Evolutionary conservation across 106 monocot species (phyloP), one percentile per base, ranked within the genome.

Genomic region (Triglochin maritima): DNA sequence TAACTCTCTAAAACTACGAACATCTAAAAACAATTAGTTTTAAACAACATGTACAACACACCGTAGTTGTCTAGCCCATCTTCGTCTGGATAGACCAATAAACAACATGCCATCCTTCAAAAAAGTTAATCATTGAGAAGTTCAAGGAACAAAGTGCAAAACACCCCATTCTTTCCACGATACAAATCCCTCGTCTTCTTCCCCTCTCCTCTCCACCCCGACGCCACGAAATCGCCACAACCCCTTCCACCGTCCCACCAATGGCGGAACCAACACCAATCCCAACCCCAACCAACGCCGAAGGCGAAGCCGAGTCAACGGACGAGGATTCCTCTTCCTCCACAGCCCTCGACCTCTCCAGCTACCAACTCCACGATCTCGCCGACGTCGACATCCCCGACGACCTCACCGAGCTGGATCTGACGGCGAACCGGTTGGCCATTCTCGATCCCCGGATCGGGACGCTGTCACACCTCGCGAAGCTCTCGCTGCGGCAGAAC

Each of bases 351-450:
- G 96, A 98, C 67, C 81, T 98, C 10, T 86, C 88, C 49, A 91
- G 91, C 85, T 98, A 68, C 71, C 96, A 98, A 79, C 85, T 98
- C 73, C 96, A 88, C 73, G 86, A 91, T 77, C 86, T 98, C 7
- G 60, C 57, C 42, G 81, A 75, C 7, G 68, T 91, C 41, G 96
- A 91, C 59, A 78, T 98, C 50, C 86, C 96, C 52, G 73, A 76
- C 16, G 70, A 15, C 9, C 71, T 98, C 56, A 74, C 84, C 50
- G 91, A 98, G 80, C 57, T 98, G 62, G 96, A 98, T 79, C 88
- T 98, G 69, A 98, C 96, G 44, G 91, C 96, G 41, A 98, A 98
- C 63, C 67, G 96, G 11, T 84, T 98, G 12, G 63, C 88, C 60
- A 52, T 46, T 52, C 49, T 98, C 47, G 91, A 98, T 67, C 75